A percentile compares a stretch with the other conserved stretches of the same genome.
Conservation (phyloP, 495 filamentous ascomycete species). For the Xylaria nigripes region DNA sequence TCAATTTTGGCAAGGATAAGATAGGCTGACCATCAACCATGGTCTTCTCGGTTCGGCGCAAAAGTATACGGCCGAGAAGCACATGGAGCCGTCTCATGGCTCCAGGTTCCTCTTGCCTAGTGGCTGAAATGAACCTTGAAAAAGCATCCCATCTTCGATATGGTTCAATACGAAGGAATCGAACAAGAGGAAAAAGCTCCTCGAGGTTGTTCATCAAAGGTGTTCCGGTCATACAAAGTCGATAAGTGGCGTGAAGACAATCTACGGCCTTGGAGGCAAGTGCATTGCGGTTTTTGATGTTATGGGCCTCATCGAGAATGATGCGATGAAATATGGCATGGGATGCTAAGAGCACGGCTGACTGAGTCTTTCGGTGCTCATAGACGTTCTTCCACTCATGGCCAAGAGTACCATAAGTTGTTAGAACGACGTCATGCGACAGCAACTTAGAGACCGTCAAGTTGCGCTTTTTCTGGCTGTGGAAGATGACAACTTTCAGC, state of each 20-base stretch:
- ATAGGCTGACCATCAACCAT: slow-evolving; percentile 82
- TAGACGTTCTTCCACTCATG: slow-evolving; percentile 53
- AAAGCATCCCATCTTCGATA: slow-evolving; percentile 52
- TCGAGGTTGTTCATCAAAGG: slow-evolving; percentile 88
- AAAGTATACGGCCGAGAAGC: slow-evolving; percentile 73
- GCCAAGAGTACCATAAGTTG: slow-evolving; percentile 76
- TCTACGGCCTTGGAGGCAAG: slow-evolving; percentile 55
- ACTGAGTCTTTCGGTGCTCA: slow-evolving; percentile 4
- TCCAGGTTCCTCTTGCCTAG: slow-evolving; percentile 21
- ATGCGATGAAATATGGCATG: slow-evolving; percentile 69
- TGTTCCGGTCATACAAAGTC: slow-evolving; percentile 86
- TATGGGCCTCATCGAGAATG: slow-evolving; percentile 90
- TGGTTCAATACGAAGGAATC: slow-evolving; percentile 75
- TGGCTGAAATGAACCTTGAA: slow-evolving; percentile 44
- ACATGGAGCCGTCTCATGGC: slow-evolving; percentile 69
- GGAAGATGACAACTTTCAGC: slow-evolving; percentile 60
- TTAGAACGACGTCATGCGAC: slow-evolving; percentile 74
- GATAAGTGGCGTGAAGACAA: slow-evolving; percentile 52
- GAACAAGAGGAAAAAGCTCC: slow-evolving; percentile 76
- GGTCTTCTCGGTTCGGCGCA: slow-evolving; percentile 78
- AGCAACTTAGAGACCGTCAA: slow-evolving; percentile 53
- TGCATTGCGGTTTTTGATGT: slow-evolving; percentile 78
- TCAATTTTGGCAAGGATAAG: slow-evolving; percentile 62
- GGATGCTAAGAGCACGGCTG: slow-evolving; percentile 47
- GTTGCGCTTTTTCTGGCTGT: slow-evolving; percentile 42